phyloP scores from a whole-genome alignment of 306 rosid species.

The Prunus salicina region DNA sequence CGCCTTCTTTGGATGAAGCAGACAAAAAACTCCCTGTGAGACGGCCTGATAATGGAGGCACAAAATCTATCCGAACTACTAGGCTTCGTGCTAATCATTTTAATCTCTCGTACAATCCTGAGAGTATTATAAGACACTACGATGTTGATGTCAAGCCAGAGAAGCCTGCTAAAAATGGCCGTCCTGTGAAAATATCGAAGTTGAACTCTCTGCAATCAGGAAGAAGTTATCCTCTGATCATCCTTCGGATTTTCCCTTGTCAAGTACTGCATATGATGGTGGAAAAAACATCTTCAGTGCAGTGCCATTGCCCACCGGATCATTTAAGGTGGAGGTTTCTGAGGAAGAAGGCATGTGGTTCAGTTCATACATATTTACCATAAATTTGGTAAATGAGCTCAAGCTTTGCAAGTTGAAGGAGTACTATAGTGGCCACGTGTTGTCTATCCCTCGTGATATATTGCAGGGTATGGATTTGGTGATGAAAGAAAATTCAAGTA shows the following conservation, averaged over 20 bases:
- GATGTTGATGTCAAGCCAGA: slow-evolving; percentile 46
- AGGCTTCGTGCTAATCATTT: slow-evolving; percentile 55
- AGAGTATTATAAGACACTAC: slow-evolving; percentile 51
- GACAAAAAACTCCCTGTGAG: slow-evolving; percentile 32
- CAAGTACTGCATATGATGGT: slow-evolving; percentile 63
- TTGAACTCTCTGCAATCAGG: slow-evolving; percentile 48
- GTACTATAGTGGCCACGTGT: slow-evolving; percentile 36
- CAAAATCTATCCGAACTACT: slow-evolving; percentile 19
- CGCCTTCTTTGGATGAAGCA: slow-evolving; percentile 9
- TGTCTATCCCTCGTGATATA: slow-evolving; percentile 58
- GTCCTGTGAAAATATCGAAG: slow-evolving; percentile 44
- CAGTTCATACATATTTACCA: slow-evolving; percentile 35
- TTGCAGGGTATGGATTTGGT: slow-evolving; percentile 76
- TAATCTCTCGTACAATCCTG: slow-evolving; percentile 39
- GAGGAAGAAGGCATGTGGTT: slow-evolving; percentile 51
- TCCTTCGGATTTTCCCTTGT: slow-evolving; percentile 44
- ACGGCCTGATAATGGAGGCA: slow-evolving; percentile 70
- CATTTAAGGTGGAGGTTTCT: slow-evolving; percentile 42
- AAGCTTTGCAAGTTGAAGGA: slow-evolving; percentile 47
- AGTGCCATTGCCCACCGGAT: slow-evolving; percentile 51
- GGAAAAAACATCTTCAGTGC: slow-evolving; percentile 65
- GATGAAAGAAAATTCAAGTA: slow-evolving; percentile 64
- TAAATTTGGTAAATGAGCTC: slow-evolving; percentile 46
- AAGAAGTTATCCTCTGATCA: slow-evolving; percentile 50
- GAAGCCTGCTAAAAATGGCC: slow-evolving; percentile 34